Evolutionary conservation across 2,329 filamentous ascomycete species (phyloP).

Genomic region (Colletotrichum simmondsii): DNA sequence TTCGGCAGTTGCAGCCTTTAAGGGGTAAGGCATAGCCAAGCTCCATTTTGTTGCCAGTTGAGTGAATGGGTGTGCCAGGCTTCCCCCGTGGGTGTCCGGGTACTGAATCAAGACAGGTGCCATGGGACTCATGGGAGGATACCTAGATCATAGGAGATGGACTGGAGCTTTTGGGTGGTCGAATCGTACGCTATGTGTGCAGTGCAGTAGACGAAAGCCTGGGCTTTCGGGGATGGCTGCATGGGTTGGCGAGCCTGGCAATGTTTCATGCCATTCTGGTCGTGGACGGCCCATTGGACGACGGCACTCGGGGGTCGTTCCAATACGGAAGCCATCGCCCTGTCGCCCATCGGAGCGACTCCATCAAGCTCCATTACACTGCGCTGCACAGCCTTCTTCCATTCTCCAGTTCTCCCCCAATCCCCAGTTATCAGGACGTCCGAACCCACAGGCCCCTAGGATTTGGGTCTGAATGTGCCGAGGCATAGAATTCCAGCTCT

Average conservation of each 20-base stretch:
- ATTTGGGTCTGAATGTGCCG: constrained; percentile 11
- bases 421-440: not conserved
- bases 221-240: constrained; percentile 7
- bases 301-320: constrained; percentile 16
- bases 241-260: constrained; percentile 3
- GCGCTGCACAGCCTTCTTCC: constrained; percentile 29
- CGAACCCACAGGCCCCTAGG: not conserved
- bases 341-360: constrained; percentile 27
- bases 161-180: constrained; percentile 11
- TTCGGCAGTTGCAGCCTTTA: constrained; percentile 18
- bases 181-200: constrained; percentile 17
- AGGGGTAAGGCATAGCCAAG: not conserved
- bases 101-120: constrained; percentile 6
- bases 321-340: constrained; percentile 29
- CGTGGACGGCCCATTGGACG: constrained; percentile 5
- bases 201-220: constrained; percentile 8
- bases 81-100: not conserved
- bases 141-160: not conserved
- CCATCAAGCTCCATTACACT: constrained; percentile 20
- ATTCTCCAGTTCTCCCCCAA: not conserved
- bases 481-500: constrained; percentile 6
- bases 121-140: not conserved
- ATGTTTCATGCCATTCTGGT: constrained; percentile 26
- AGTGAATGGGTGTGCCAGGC: not conserved
- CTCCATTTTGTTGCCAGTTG: not conserved